Conservation (phyloP, 768 basidiomycete species). For the Xerocomellus intermedius region DNA sequence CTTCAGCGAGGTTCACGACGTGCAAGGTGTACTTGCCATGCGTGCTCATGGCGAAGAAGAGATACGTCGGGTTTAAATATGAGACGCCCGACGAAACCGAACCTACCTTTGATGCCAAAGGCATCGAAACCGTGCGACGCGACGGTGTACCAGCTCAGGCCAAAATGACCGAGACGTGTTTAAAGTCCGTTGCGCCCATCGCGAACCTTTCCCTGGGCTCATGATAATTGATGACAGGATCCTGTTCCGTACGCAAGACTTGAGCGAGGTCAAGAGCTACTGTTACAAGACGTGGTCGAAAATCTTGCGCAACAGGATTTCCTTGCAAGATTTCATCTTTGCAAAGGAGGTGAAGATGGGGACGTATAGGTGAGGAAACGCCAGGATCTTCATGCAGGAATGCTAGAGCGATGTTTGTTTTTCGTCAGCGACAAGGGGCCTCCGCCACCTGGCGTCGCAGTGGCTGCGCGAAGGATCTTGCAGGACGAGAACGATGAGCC, state of each 20-base stretch:
- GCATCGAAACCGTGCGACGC: slow-evolving; percentile 93
- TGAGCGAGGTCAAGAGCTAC: slow-evolving; percentile 87
- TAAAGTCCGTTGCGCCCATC: slow-evolving; percentile 61
- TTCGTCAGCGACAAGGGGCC: slow-evolving; percentile 67
- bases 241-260: slow-evolving; percentile 85
- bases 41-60: slow-evolving; percentile 95
- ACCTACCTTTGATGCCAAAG: slow-evolving; percentile 92
- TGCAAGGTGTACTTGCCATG: slow-evolving; percentile 89
- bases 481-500: slow-evolving; percentile 80
- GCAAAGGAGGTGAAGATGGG: slow-evolving; percentile 94
- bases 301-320: slow-evolving; percentile 74
- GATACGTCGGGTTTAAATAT: slow-evolving; percentile 97
- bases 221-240: slow-evolving; percentile 51
- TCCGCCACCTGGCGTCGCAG: slow-evolving; percentile 89
- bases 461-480: slow-evolving; percentile 74
- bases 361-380: slow-evolving; percentile 69
- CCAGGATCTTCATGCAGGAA: not conserved
- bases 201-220: not conserved
- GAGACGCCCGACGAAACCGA: slow-evolving; percentile 77
- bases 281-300: slow-evolving; percentile 83
- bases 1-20: not conserved
- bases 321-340: slow-evolving; percentile 92
- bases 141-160: slow-evolving; percentile 89
- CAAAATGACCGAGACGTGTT: slow-evolving; percentile 87
- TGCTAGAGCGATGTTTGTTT: not conserved